phyloP scores from a whole-genome alignment of 306 rosid species.

The Casuarina cunninghamiana region DNA sequence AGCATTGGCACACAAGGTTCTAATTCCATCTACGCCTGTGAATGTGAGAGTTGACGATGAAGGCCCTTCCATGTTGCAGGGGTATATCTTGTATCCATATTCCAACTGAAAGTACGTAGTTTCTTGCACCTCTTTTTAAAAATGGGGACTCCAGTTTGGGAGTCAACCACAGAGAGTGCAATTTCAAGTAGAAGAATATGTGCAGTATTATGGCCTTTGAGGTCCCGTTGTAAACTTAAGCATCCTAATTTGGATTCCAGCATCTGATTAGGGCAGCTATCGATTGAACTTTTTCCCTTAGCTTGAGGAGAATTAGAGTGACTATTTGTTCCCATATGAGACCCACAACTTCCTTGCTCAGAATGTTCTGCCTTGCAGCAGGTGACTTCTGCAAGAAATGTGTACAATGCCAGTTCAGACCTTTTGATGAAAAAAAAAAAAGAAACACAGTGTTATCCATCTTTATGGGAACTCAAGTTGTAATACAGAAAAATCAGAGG shows the following conservation, averaged over 20 bases:
- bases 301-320: constrained; percentile 50
- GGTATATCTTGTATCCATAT: constrained; percentile 53
- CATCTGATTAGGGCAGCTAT: constrained; percentile 45
- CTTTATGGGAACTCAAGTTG: constrained; percentile 24
- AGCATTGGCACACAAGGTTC: constrained; percentile 54
- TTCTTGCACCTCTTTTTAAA: constrained; percentile 56
- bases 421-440: constrained; percentile 33
- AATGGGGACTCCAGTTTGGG: constrained; percentile 46
- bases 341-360: constrained; percentile 58
- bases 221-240: constrained; percentile 53
- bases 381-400: constrained; percentile 70
- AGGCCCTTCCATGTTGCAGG: constrained; percentile 67
- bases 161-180: constrained; percentile 54
- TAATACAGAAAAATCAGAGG: constrained; percentile 36
- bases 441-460: constrained; percentile 21
- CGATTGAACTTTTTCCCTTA: constrained; percentile 50
- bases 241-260: constrained; percentile 64
- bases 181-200: constrained; percentile 63
- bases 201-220: constrained; percentile 46
- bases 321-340: constrained; percentile 50
- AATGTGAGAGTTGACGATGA: constrained; percentile 51
- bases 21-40: constrained; percentile 45
- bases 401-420: constrained; percentile 79
- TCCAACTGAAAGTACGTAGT: constrained; percentile 48
- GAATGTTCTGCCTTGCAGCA: constrained; percentile 66